Percentiles rank a stretch among this genome's conserved stretches.
Conservation (phyloP, 768 basidiomycete species). For the Myochromella boudieri region DNA sequence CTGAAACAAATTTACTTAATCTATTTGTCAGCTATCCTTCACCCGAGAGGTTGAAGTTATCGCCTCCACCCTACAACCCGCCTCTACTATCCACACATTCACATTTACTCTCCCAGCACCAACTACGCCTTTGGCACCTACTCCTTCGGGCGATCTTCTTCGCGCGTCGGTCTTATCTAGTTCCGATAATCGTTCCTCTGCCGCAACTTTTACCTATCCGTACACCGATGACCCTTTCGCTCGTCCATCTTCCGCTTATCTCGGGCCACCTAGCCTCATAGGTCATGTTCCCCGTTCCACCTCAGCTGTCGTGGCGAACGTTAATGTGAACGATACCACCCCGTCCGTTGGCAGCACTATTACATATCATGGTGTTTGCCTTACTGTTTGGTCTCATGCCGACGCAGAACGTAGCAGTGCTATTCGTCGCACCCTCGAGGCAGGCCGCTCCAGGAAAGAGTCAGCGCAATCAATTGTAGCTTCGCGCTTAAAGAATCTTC, state of each 20-base stretch:
- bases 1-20: neutral
- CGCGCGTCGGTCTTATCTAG: conserved; percentile 73
- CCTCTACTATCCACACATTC: conserved; percentile 90
- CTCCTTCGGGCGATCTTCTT: conserved; percentile 67
- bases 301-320: conserved; percentile 29
- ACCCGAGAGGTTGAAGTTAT: conserved; percentile 92
- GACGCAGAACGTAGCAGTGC: conserved; percentile 85
- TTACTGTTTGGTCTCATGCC: conserved; percentile 95
- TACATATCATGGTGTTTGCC: conserved; percentile 87
- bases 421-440: conserved; percentile 81
- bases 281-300: conserved; percentile 40
- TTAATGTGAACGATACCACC: conserved; percentile 31
- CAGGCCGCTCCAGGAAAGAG: conserved; percentile 75
- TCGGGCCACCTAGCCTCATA: conserved; percentile 73
- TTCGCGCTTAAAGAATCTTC: conserved; percentile 64
- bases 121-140: conserved; percentile 73
- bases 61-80: conserved; percentile 91
- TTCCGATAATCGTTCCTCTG: conserved; percentile 63
- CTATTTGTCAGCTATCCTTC: conserved; percentile 71
- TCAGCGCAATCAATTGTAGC: conserved; percentile 73
- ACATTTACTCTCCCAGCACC: conserved; percentile 83
- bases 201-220: conserved; percentile 70
- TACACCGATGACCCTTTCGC: conserved; percentile 78
- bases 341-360: conserved; percentile 44
- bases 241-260: conserved; percentile 76